These are phyloP conservation scores for Dioszegia hungarica DNA, from an alignment of 768 basidiomycete genomes.

Conservation along the genomic window DNA sequence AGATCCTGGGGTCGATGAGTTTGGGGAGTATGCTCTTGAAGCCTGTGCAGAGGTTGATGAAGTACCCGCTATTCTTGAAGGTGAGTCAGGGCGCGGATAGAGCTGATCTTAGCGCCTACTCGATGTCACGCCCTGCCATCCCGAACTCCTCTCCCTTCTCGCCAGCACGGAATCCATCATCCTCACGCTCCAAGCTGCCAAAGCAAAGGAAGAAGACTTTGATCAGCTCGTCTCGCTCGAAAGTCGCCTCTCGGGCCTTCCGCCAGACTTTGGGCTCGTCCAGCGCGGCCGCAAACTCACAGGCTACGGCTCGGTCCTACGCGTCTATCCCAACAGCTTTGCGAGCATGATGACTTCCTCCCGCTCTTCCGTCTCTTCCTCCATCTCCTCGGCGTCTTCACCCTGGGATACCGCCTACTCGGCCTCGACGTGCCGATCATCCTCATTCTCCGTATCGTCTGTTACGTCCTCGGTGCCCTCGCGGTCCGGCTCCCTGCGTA, in stretches of 20 bases:
- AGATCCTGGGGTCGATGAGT: constrained; percentile 60
- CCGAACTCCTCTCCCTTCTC: constrained; percentile 56
- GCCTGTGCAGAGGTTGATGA: constrained; percentile 66
- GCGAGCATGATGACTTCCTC: constrained; percentile 4
- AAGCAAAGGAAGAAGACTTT: constrained; percentile 79
- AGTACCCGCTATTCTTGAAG: constrained; percentile 68
- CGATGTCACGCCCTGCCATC: constrained; percentile 56
- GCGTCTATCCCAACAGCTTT: constrained; percentile 44
- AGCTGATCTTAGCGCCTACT: constrained; percentile 58
- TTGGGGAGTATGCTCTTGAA: constrained; percentile 67
- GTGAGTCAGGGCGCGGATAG: constrained; percentile 53
- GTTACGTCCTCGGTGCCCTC: background rate
- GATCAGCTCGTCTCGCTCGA: constrained; percentile 64
- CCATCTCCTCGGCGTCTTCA: constrained; percentile 1
- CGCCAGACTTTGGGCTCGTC: constrained; percentile 57
- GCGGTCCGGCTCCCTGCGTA: background rate
- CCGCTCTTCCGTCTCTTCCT: constrained; percentile 12
- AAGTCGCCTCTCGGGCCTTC: constrained; percentile 60
- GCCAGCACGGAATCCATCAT: constrained; percentile 68
- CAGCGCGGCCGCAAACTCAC: constrained; percentile 70
- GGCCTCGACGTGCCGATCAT: constrained; percentile 10
- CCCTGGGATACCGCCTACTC: constrained; percentile 3
- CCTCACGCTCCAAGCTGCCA: constrained; percentile 76
- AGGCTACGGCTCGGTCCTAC: constrained; percentile 60
- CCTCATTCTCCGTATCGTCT: constrained; percentile 26